phyloP scores from a whole-genome alignment of 495 filamentous ascomycete species.

The Chaetomidium leptoderma region DNA sequence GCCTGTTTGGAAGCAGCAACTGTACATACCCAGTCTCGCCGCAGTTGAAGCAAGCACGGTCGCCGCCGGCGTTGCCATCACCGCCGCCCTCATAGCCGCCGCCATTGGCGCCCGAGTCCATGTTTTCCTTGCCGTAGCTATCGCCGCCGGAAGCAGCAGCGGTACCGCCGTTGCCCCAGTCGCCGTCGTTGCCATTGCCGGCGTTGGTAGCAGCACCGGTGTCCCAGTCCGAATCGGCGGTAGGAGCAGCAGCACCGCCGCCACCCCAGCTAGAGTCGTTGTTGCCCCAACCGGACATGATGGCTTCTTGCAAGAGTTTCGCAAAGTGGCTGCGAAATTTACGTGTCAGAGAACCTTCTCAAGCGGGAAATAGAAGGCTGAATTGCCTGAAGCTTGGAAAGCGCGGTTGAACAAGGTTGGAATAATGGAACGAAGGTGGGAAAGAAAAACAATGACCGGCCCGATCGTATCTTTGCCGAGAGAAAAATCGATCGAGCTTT shows the following conservation, averaged over 20 bases:
- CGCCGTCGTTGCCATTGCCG: background rate
- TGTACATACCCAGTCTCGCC: slow-evolving; percentile 63
- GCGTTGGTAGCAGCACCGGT: background rate
- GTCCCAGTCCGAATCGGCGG: background rate
- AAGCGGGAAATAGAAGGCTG: background rate
- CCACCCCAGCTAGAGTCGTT: background rate
- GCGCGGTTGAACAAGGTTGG: background rate
- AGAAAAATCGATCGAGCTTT: background rate
- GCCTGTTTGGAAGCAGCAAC: background rate
- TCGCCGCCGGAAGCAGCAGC: background rate
- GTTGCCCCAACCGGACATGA: slow-evolving; percentile 11
- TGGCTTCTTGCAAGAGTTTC: background rate
- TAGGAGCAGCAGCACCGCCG: background rate
- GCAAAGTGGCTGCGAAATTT: background rate
- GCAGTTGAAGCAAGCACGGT: slow-evolving; percentile 72
- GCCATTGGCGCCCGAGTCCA: background rate
- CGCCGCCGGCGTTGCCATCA: slow-evolving; percentile 60
- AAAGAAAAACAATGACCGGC: background rate
- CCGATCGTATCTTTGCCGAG: background rate
- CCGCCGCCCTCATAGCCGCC: background rate
- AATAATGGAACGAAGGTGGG: background rate
- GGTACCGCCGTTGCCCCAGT: background rate
- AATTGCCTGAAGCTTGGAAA: too few species aligned
- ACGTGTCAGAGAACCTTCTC: background rate
- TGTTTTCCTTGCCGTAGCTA: slow-evolving; percentile 7